These are phyloP conservation scores for Sordaria brevicollis DNA, from an alignment of 495 filamentous ascomycete species.

Conservation along the genomic window DNA sequence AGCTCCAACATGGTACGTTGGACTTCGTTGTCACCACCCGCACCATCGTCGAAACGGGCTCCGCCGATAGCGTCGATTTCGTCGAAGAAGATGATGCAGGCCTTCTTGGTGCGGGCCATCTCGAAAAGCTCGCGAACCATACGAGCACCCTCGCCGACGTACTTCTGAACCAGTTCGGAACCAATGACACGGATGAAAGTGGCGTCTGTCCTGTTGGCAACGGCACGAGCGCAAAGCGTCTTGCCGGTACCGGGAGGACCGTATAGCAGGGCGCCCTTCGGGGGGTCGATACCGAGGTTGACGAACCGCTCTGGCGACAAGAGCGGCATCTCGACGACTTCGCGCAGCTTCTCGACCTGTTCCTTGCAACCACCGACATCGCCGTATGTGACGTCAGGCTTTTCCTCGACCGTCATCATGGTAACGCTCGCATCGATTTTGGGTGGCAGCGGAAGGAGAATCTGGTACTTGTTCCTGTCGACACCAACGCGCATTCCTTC, in stretches of 20 bases:
- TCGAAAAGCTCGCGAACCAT: conserved; percentile 99
- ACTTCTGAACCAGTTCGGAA: conserved; percentile 95
- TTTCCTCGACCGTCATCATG: conserved; percentile 99
- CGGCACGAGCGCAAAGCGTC: conserved; percentile 92
- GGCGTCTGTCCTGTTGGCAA: conserved; percentile 94
- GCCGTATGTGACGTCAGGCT: conserved; percentile 97
- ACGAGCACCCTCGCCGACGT: conserved; percentile 92
- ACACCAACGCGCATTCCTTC: conserved; percentile 98
- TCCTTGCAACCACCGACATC: conserved; percentile 99
- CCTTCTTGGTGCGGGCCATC: conserved; percentile 99
- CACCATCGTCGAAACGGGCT: conserved; percentile 96
- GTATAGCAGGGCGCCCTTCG: conserved; percentile 94
- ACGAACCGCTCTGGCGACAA: conserved; percentile 95
- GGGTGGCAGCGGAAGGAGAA: conserved; percentile 89
- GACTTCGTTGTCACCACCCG: conserved; percentile 98
- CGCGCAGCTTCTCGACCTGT: conserved; percentile 96
- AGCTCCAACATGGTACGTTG: conserved; percentile 98
- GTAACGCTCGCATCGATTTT: conserved; percentile 99
- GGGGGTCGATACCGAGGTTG: conserved; percentile 94
- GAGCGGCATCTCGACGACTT: conserved; percentile 97
- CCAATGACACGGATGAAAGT: conserved; percentile 99
- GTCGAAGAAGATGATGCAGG: conserved; percentile 99
- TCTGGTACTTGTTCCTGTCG: conserved; percentile 98
- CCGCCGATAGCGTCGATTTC: conserved; percentile 97
- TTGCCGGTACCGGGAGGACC: conserved; percentile 96